Evolutionary conservation across 1,139 yeast species (phyloP).

Genomic region (Pichiaceae sp.): DNA sequence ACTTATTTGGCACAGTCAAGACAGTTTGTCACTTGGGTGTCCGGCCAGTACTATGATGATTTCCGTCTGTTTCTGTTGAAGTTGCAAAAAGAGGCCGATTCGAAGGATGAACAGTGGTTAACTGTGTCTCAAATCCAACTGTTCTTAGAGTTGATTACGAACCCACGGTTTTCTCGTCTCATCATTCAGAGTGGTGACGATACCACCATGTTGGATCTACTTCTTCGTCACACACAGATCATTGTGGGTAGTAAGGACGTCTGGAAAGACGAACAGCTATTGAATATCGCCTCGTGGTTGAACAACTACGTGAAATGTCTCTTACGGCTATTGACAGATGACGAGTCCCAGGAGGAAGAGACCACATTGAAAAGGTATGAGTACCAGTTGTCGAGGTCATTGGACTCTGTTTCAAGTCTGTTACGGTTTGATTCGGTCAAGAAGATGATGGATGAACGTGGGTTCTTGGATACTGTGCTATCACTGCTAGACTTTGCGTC

Average conservation of each 20-base stretch:
- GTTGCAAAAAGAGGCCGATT: background rate
- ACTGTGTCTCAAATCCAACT: background rate
- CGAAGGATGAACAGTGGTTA: background rate
- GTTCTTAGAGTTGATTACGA: background rate
- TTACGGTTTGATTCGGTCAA: constrained; percentile 43
- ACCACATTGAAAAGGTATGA: constrained; percentile 11
- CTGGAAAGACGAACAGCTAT: constrained; percentile 43
- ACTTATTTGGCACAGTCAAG: background rate
- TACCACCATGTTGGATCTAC: background rate
- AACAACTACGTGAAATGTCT: constrained; percentile 30
- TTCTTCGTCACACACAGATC: background rate
- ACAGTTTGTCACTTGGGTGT: background rate
- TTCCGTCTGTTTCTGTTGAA: background rate
- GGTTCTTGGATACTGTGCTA: constrained; percentile 38
- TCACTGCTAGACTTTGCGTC: constrained; percentile 41
- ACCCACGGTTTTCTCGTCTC: background rate
- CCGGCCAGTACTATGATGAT: background rate
- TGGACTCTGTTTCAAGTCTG: constrained; percentile 48
- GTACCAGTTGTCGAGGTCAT: constrained; percentile 6
- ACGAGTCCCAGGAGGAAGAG: constrained; percentile 11
- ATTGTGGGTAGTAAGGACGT: constrained; percentile 17
- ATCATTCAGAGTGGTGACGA: background rate
- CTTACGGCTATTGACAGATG: constrained; percentile 7
- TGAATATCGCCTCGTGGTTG: constrained; percentile 49
- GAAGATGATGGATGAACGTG: constrained; percentile 43